These are phyloP conservation scores for Gossypioides kirkii DNA, from an alignment of 345 rosid genomes.

Conservation along the genomic window DNA sequence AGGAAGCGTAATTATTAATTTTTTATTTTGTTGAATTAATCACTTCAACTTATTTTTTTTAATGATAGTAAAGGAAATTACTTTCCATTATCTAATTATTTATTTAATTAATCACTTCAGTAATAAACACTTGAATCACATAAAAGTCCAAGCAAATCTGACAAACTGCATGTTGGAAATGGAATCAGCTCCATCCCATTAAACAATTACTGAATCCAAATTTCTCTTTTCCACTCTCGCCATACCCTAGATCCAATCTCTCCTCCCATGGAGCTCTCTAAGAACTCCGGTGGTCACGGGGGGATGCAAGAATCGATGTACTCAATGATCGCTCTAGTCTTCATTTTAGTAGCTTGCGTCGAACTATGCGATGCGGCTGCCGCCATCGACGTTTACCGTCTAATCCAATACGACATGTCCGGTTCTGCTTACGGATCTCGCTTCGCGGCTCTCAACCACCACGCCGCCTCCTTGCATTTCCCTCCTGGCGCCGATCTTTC, in stretches of 20 bases:
- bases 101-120: background rate
- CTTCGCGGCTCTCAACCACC: slow-evolving; percentile 80
- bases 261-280: background rate
- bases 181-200: background rate
- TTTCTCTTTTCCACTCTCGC: background rate
- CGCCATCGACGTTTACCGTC: slow-evolving; percentile 93
- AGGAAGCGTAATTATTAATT: too few relatives aligned
- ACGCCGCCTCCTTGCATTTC: slow-evolving; percentile 76
- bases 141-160: background rate
- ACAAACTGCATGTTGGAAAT: background rate
- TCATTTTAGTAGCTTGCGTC: slow-evolving; percentile 74
- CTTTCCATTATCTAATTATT: too few relatives aligned
- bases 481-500: slow-evolving; percentile 81
- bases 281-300: background rate
- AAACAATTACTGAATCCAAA: background rate
- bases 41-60: too few relatives aligned
- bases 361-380: slow-evolving; percentile 96
- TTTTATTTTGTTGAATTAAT: too few relatives aligned
- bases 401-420: slow-evolving; percentile 91
- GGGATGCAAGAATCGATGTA: slow-evolving; percentile 26
- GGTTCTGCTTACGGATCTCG: slow-evolving; percentile 92
- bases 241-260: background rate
- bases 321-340: slow-evolving; percentile 58
- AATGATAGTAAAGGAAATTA: too few relatives aligned
- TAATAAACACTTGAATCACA: background rate